Conservation (phyloP, 78 protist genomes). For the Pelomyxa schiedti region DNA sequence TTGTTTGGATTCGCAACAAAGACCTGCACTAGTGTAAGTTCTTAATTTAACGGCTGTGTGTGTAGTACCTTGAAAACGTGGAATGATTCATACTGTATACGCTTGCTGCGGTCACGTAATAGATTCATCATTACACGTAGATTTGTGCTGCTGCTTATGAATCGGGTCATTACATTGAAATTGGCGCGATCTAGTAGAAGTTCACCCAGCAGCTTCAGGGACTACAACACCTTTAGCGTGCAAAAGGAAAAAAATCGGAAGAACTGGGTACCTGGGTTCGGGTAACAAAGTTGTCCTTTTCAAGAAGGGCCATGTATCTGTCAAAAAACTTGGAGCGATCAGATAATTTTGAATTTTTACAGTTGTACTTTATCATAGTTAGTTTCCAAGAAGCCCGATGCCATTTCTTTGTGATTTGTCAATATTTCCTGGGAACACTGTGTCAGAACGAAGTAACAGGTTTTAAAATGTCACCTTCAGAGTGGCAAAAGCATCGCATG, state of each 20-base stretch:
- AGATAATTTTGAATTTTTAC: background rate
- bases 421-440: slow-evolving; percentile 55
- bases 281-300: slow-evolving; percentile 78
- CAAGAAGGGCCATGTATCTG: slow-evolving; percentile 41
- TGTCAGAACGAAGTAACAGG: background rate
- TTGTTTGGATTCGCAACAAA: slow-evolving; percentile 97
- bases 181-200: slow-evolving; percentile 85
- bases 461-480: slow-evolving; percentile 28
- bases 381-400: slow-evolving; percentile 49
- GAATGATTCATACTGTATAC: slow-evolving; percentile 94
- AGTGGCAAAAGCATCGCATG: slow-evolving; percentile 88
- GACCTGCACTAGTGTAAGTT: slow-evolving; percentile 15
- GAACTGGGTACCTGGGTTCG: too few species aligned
- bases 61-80: slow-evolving; percentile 86
- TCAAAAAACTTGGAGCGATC: slow-evolving; percentile 21
- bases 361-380: slow-evolving; percentile 50
- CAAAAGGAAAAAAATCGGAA: too few species aligned
- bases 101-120: slow-evolving; percentile 56
- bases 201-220: slow-evolving; percentile 89
- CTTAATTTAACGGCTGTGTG: too few species aligned
- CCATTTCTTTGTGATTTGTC: slow-evolving; percentile 64
- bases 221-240: too few species aligned
- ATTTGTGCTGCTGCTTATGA: slow-evolving; percentile 65
- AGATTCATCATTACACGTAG: slow-evolving; percentile 86
- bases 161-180: slow-evolving; percentile 78